Percentiles rank a stretch among this genome's conserved stretches.
Conservation (phyloP, 2,329 filamentous ascomycete species). For the Orbilia ellipsospora region DNA sequence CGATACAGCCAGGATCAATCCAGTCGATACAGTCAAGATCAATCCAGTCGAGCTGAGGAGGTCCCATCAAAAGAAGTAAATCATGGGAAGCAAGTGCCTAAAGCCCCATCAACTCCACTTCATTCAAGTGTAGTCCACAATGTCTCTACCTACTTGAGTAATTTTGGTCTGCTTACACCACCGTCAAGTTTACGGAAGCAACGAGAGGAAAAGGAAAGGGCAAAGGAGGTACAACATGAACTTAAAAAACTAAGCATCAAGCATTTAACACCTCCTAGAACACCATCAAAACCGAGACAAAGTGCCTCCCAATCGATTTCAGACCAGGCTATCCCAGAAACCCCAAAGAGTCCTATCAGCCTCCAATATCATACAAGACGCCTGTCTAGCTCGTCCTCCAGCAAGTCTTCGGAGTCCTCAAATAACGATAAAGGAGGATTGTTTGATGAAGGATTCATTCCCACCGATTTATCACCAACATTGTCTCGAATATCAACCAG, state of each 20-base stretch:
- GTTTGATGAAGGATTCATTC: conserved; percentile 20
- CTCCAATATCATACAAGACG: conserved; percentile 1
- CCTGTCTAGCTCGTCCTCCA: conserved; percentile 15
- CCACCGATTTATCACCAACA: conserved; percentile 5
- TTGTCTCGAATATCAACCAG: conserved; percentile 12
- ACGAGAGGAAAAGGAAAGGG: conserved; percentile 39
- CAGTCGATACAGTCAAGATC: conserved; percentile 1
- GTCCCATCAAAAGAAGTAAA: background rate
- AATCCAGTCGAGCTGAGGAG: background rate
- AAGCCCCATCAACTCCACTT: conserved; percentile 34
- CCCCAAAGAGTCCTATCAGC: conserved; percentile 14
- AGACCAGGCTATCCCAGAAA: conserved; percentile 3
- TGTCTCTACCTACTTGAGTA: conserved; percentile 37
- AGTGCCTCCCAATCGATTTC: background rate
- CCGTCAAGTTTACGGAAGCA: conserved; percentile 40
- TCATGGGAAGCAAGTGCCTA: background rate
- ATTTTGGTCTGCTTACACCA: conserved; percentile 37
- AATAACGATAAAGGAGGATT: conserved; percentile 5
- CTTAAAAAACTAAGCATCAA: conserved; percentile 44
- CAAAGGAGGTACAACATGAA: conserved; percentile 25
- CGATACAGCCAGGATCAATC: conserved; percentile 5
- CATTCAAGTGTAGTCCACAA: conserved; percentile 42
- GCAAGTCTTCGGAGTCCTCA: conserved; percentile 9
- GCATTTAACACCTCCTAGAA: conserved; percentile 47
- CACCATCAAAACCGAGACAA: conserved; percentile 19